These are phyloP conservation scores for Malus asiatica DNA, from an alignment of 306 rosid species.

Conservation along the genomic window DNA sequence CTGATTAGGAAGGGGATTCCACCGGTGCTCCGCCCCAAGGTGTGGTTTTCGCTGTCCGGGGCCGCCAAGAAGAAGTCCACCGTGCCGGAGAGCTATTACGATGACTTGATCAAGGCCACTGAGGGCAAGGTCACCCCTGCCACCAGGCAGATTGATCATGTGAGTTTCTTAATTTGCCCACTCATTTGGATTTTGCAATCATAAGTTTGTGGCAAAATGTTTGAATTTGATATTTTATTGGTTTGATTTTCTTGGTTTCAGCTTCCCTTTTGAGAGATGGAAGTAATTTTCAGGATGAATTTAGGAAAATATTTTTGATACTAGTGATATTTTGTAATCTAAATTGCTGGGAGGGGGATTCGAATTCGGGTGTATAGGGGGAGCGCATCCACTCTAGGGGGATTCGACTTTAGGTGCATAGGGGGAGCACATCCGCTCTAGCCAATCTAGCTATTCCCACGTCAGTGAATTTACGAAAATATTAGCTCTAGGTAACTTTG, in stretches of 20 bases:
- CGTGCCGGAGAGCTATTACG: constrained; percentile 91
- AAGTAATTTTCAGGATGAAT: not conserved
- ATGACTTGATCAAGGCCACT: constrained; percentile 73
- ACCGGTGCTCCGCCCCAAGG: constrained; percentile 87
- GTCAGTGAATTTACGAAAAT: not conserved
- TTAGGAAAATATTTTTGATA: not conserved
- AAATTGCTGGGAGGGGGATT: too few species aligned
- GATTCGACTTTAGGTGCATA: too few species aligned
- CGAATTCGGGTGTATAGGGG: too few species aligned
- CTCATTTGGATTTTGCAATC: not conserved
- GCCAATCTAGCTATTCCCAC: too few species aligned
- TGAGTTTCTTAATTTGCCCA: constrained; percentile 23
- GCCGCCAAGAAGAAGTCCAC: constrained; percentile 99
- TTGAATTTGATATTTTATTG: not conserved
- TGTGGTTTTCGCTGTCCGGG: constrained; percentile 92
- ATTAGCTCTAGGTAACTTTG: not conserved
- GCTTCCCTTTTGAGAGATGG: not conserved
- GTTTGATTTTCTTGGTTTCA: not conserved
- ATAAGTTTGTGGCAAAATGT: constrained; percentile 1
- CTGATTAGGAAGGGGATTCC: constrained; percentile 92
- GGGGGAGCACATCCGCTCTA: too few species aligned
- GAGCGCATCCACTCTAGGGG: too few species aligned
- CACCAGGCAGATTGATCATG: constrained; percentile 96
- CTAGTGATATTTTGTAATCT: not conserved
- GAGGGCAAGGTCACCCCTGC: constrained; percentile 97